Conservation (phyloP, 73 alveolate genomes). For the Urostyla sp. region DNA sequence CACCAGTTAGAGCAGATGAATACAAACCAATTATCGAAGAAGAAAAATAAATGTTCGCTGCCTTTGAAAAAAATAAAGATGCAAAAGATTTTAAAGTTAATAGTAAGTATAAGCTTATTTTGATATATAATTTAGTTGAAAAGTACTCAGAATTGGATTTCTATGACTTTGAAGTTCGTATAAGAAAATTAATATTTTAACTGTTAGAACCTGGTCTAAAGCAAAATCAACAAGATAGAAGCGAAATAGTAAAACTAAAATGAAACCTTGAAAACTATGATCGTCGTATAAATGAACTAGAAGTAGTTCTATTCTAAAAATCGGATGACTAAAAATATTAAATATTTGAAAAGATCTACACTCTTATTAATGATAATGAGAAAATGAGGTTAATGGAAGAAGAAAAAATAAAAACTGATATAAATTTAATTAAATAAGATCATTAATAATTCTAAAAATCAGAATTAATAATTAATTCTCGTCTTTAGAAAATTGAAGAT, state of each 20-base stretch:
- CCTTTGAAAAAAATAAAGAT: constrained; percentile 41
- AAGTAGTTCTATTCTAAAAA: constrained; percentile 39
- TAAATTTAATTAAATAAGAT: constrained; percentile 13
- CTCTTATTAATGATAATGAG: constrained; percentile 28
- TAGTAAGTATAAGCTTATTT: background rate
- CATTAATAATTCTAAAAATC: too few species aligned
- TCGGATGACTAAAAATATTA: constrained; percentile 28
- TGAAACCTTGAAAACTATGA: constrained; percentile 38
- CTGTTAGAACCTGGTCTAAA: constrained; percentile 44
- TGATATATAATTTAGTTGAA: constrained; percentile 10
- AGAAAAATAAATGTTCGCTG: background rate
- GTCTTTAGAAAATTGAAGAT: too few species aligned
- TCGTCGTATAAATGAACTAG: constrained; percentile 49
- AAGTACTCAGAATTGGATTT: constrained; percentile 51
- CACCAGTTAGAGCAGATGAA: background rate
- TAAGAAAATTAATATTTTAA: constrained; percentile 22
- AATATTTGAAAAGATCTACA: constrained; percentile 32
- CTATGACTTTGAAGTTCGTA: constrained; percentile 41
- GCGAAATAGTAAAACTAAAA: background rate
- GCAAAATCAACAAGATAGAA: constrained; percentile 29
- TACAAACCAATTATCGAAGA: background rate
- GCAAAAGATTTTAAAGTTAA: constrained; percentile 44
- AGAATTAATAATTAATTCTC: too few species aligned
- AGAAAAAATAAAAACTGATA: constrained; percentile 40
- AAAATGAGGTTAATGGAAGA: constrained; percentile 44